These are phyloP conservation scores for Cryphonectria parasitica DNA, from an alignment of 2,329 filamentous ascomycete genomes.

Conservation along the genomic window DNA sequence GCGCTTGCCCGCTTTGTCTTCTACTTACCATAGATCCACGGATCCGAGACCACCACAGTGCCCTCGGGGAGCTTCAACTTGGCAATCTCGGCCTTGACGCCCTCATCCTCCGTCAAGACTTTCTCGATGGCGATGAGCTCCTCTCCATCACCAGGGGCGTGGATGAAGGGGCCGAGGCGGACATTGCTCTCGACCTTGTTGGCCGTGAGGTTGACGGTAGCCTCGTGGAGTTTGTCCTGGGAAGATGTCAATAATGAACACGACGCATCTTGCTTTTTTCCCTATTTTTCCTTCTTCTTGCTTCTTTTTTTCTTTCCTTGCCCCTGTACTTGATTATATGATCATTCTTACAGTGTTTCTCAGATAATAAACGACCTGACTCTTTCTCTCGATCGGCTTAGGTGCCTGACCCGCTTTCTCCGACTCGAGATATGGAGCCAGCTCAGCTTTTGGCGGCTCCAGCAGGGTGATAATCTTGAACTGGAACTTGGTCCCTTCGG, in stretches of 20 bases:
- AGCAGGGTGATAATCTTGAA: constrained; percentile 67
- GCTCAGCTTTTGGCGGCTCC: constrained; percentile 58
- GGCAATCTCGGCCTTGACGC: constrained; percentile 62
- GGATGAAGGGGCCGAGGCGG: constrained; percentile 61
- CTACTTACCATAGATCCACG: constrained; percentile 64
- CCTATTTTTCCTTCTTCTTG: no score
- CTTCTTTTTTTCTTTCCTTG: background rate
- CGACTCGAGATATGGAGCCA: constrained; percentile 54
- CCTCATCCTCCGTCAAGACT: constrained; percentile 56
- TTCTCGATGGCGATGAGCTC: constrained; percentile 64
- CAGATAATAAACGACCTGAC: constrained; percentile 63
- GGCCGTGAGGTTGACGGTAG: constrained; percentile 54
- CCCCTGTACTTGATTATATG: background rate
- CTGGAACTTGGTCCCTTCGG: constrained; percentile 56
- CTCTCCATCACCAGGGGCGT: constrained; percentile 62
- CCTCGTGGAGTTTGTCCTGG: constrained; percentile 66
- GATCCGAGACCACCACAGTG: constrained; percentile 61
- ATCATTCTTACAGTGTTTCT: constrained; percentile 56
- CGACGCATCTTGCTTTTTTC: background rate
- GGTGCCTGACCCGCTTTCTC: constrained; percentile 47
- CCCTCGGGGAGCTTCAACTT: constrained; percentile 66
- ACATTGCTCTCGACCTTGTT: constrained; percentile 59
- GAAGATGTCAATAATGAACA: constrained; percentile 7
- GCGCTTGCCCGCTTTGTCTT: background rate
- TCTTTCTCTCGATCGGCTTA: constrained; percentile 51